Conservation (phyloP, 116 monocot species). For the Zostera marina region DNA sequence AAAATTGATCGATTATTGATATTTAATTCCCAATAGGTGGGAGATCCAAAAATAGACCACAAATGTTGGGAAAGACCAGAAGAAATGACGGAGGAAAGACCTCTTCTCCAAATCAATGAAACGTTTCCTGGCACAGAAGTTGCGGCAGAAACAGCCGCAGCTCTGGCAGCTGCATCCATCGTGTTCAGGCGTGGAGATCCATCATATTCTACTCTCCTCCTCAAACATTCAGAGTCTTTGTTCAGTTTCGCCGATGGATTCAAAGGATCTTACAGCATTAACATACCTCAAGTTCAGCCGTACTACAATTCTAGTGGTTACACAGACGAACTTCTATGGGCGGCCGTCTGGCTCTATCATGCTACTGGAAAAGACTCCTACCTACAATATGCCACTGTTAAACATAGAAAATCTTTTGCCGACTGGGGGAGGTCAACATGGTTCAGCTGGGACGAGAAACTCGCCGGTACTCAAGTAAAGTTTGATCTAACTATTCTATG, state of each 20-base stretch:
- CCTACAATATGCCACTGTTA: constrained; percentile 65
- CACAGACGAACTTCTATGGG: constrained; percentile 87
- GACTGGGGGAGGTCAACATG: constrained; percentile 94
- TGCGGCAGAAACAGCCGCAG: constrained; percentile 37
- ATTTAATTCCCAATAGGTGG: constrained; percentile 55
- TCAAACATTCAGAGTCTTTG: constrained; percentile 64
- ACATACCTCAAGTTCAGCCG: constrained; percentile 45
- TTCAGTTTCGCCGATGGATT: constrained; percentile 76
- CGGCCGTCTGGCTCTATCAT: constrained; percentile 88
- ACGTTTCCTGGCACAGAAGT: constrained; percentile 32
- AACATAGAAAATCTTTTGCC: constrained; percentile 63
- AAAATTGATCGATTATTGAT: too few relatives aligned
- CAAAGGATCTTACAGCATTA: constrained; percentile 49
- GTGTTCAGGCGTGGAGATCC: constrained; percentile 16
- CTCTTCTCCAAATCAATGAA: constrained; percentile 16
- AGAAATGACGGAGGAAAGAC: constrained; percentile 60
- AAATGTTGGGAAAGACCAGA: constrained; percentile 83
- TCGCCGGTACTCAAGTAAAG: constrained; percentile 92
- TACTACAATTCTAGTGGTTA: constrained; percentile 84
- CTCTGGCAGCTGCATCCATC: constrained; percentile 27
- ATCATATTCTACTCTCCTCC: constrained; percentile 26
- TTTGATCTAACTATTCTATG: too few relatives aligned
- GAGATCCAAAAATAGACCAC: constrained; percentile 57
- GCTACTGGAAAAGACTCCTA: constrained; percentile 73
- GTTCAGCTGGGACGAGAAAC: constrained; percentile 99